Evolutionary conservation across 2,329 filamentous ascomycete genomes (phyloP).

Genomic region (Ophiostoma quercus): DNA sequence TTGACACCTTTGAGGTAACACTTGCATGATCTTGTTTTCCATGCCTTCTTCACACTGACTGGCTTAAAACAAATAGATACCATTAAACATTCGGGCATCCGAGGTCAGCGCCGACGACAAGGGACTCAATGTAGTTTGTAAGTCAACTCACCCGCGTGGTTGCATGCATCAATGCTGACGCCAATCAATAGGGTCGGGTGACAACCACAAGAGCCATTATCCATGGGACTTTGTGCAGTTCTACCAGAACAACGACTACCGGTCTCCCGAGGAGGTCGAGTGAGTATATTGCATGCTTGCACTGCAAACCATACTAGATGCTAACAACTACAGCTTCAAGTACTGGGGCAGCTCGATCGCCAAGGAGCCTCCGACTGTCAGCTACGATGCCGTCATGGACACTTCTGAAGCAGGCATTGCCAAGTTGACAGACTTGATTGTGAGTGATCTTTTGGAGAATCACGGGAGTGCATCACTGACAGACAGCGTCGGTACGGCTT

Average conservation of each 20-base stretch:
- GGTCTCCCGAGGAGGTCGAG: slow-evolving; percentile 35
- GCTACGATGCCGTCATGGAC: slow-evolving; percentile 57
- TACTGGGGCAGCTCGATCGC: slow-evolving; percentile 37
- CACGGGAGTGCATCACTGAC: neutral
- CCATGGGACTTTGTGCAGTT: slow-evolving; percentile 55
- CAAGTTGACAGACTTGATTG: slow-evolving; percentile 58
- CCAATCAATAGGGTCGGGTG: slow-evolving; percentile 52
- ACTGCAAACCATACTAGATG: neutral
- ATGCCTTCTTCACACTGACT: neutral
- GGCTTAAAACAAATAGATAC: slow-evolving; percentile 43
- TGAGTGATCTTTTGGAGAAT: neutral
- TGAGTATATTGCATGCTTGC: slow-evolving; percentile 27
- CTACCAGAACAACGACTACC: slow-evolving; percentile 38
- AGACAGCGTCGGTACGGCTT: slow-evolving; percentile 64
- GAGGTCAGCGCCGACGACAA: slow-evolving; percentile 34
- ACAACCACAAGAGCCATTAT: slow-evolving; percentile 65
- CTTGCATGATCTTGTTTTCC: neutral
- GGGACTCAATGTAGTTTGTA: slow-evolving; percentile 49
- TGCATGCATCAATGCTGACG: slow-evolving; percentile 4
- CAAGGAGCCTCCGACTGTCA: slow-evolving; percentile 51
- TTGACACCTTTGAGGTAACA: slow-evolving; percentile 62
- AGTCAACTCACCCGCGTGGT: slow-evolving; percentile 24
- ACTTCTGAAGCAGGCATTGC: slow-evolving; percentile 50
- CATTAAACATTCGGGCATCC: slow-evolving; percentile 38
- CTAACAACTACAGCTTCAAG: slow-evolving; percentile 24